A percentile compares a stretch with the other conserved stretches of the same genome.
phyloP scores from a whole-genome alignment of 2,329 filamentous ascomycete species.

The Scytalidium sp. region DNA sequence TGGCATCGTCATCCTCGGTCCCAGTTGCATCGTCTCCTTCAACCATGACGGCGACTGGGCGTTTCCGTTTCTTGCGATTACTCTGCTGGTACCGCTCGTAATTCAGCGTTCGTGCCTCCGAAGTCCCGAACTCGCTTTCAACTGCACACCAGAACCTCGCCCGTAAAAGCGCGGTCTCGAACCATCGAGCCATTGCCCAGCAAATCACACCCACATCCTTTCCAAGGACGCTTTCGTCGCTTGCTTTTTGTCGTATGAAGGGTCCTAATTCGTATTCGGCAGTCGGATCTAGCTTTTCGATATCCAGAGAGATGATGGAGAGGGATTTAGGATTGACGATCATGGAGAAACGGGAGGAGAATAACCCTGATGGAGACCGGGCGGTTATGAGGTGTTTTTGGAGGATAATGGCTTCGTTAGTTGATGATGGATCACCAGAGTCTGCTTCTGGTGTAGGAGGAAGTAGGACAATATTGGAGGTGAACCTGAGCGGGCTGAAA shows the following conservation, averaged over 20 bases:
- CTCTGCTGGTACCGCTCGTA: slow-evolving; percentile 13
- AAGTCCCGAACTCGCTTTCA: slow-evolving; percentile 41
- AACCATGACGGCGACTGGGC: slow-evolving; percentile 15
- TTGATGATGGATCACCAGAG: slow-evolving; percentile 12
- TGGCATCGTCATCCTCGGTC: slow-evolving; percentile 18
- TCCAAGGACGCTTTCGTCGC: slow-evolving; percentile 41
- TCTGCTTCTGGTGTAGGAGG: slow-evolving; percentile 25
- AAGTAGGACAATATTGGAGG: slow-evolving; percentile 48
- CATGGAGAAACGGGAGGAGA: slow-evolving; percentile 56
- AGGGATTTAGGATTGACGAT: slow-evolving; percentile 52
- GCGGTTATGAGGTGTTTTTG: slow-evolving; percentile 55
- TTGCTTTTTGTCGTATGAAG: slow-evolving; percentile 36
- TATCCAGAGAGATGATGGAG: slow-evolving; percentile 47
- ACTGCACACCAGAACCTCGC: slow-evolving; percentile 62
- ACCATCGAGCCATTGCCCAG: slow-evolving; percentile 70
- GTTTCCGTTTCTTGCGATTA: slow-evolving; percentile 15
- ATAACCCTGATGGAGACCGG: slow-evolving; percentile 46
- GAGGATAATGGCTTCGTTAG: slow-evolving; percentile 28
- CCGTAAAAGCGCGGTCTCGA: slow-evolving; percentile 55
- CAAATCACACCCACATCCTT: slow-evolving; percentile 58
- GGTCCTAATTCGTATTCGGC: slow-evolving; percentile 56
- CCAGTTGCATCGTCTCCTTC: slow-evolving; percentile 28
- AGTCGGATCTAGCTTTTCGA: slow-evolving; percentile 54
- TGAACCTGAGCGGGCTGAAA: slow-evolving; percentile 66
- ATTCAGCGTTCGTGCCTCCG: slow-evolving; percentile 23